Conservation (phyloP, 2,329 filamentous ascomycete species). For the Paecilomyces variotii region DNA sequence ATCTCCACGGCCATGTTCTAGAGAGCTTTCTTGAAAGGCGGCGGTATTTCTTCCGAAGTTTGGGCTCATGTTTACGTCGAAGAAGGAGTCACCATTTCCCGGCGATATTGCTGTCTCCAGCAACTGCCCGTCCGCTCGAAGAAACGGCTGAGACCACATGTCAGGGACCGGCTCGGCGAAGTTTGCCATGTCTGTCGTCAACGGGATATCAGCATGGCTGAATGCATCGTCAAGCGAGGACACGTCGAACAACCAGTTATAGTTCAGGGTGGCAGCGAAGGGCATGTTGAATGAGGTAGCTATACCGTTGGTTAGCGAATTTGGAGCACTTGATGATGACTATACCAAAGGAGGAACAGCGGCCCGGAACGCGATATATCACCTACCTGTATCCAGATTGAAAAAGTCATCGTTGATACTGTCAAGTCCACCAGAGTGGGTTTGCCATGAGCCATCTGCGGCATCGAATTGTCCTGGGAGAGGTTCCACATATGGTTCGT, state of each 20-base stretch:
- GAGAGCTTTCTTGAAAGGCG: neutral
- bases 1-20: neutral
- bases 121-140: neutral
- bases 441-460: slow-evolving; percentile 22
- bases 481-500: slow-evolving; percentile 25
- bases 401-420: slow-evolving; percentile 47
- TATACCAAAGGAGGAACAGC: neutral
- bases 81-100: neutral
- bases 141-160: slow-evolving; percentile 4
- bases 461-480: slow-evolving; percentile 27
- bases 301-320: slow-evolving; percentile 3
- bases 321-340: neutral
- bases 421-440: slow-evolving; percentile 8
- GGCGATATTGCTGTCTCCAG: neutral
- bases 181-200: slow-evolving; percentile 15
- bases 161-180: slow-evolving; percentile 13
- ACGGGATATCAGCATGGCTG: slow-evolving; percentile 16
- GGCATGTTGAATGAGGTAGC: slow-evolving; percentile 59
- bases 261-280: slow-evolving; percentile 55
- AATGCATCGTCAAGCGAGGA: slow-evolving; percentile 29
- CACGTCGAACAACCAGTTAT: slow-evolving; percentile 54
- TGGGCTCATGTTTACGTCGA: neutral
- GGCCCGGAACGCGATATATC: neutral
- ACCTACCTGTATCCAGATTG: slow-evolving; percentile 47
- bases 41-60: neutral